Evolutionary conservation across 768 basidiomycete genomes (phyloP).

Genomic region (Pisolithus marmoratus): DNA sequence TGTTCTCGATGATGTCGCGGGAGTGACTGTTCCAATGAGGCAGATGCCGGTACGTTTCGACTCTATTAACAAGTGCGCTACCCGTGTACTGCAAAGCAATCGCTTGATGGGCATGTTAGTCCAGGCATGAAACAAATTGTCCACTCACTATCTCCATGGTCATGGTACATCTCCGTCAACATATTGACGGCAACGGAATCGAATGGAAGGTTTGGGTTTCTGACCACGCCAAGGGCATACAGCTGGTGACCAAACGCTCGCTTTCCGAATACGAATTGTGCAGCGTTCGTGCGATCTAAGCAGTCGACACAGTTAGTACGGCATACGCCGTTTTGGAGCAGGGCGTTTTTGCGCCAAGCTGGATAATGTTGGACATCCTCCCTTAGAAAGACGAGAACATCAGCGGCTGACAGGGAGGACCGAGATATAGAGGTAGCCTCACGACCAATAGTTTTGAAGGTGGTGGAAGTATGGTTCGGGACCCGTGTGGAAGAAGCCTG

Average conservation of each 20-base stretch:
- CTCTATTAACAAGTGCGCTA: conserved; percentile 90
- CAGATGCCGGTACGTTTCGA: conserved; percentile 93
- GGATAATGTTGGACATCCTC: conserved; percentile 20
- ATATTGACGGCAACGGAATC: conserved; percentile 95
- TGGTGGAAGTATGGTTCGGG: conserved; percentile 76
- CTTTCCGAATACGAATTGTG: conserved; percentile 95
- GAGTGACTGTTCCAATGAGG: conserved; percentile 98
- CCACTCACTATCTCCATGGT: conserved; percentile 86
- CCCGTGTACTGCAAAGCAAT: conserved; percentile 96
- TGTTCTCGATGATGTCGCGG: conserved; percentile 92
- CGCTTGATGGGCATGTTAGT: conserved; percentile 39
- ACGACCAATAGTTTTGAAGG: conserved; percentile 40
- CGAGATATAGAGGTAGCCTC: conserved; percentile 2
- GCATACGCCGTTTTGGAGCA: conserved; percentile 87
- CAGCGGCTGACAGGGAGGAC: neutral
- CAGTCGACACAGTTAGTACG: conserved; percentile 97
- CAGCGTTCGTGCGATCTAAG: conserved; percentile 92
- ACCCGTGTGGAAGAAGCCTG: conserved; percentile 94
- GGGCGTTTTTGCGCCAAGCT: conserved; percentile 59
- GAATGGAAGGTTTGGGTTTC: conserved; percentile 79
- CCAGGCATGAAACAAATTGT: neutral
- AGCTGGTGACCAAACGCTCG: conserved; percentile 92
- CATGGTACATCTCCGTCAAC: conserved; percentile 98
- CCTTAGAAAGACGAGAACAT: conserved; percentile 12
- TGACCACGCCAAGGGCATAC: conserved; percentile 87